Base-by-base conservation (phyloP, 768 basidiomycete genomes). In the Amanita molliuscula region DNA sequence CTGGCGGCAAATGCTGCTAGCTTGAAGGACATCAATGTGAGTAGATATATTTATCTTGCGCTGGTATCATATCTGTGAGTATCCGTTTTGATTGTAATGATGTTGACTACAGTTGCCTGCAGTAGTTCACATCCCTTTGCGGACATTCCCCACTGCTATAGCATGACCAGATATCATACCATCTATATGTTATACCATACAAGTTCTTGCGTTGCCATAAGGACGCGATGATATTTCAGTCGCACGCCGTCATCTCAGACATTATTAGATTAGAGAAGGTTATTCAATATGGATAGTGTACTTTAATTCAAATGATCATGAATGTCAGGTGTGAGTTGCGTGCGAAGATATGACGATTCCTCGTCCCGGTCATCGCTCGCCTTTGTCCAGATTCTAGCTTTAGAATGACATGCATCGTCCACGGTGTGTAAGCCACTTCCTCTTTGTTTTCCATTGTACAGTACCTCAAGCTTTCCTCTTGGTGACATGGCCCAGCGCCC, bases 1-100 rank as follows among this genome's bases (percentile, higher is more conserved):
- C 84, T 43, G 72, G 82, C 50, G 66, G 68, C 45, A 78, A 73
- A 61, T 89, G 87, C 63, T 88, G 87, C 64, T 86, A 72, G 67
- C 53, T 55, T 52, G 44, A 28, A 34, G 11, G 9, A 11, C 38
- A 18, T 26, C 15, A 37, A 18, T 13, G 47, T 48, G 35, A 48
- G 48, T 48, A 6, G 21, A 20, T 18, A 34, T 20, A 21, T 31
- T 31, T 31, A 13, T 31, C 31, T 31, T 31, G 31, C 6, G 6
- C 6, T 6, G 6, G 29, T 29, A 11, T 29, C 29, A 29, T 31
- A 13, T 31, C 4, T 11, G 31, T 31, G 31, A 31, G 31, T 31
- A 13, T 4, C 33, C 9, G 11, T 31, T n/a, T 10, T 33, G 44
- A 15, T 10, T 15, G 25, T 23, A 18, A 18, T n/a, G 23, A 43